Evolutionary conservation across 495 filamentous ascomycete genomes (phyloP).

Genomic region (Rhypophila decipiens): DNA sequence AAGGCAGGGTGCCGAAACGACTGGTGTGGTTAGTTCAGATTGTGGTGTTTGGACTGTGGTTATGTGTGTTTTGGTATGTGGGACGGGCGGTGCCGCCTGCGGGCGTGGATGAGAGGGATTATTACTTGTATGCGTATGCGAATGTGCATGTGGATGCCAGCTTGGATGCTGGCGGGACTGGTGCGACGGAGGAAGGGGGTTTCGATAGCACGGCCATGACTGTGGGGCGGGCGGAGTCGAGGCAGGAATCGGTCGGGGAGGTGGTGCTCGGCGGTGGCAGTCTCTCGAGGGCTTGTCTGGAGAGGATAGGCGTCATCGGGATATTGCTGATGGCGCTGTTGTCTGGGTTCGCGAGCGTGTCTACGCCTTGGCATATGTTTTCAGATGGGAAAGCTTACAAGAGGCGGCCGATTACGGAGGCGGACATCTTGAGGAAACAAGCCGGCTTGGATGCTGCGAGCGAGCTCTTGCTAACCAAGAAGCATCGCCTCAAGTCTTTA

Average conservation of each 20-base stretch:
- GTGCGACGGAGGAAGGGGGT: constrained; percentile 1
- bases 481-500: constrained; percentile 57
- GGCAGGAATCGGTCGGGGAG: constrained; percentile 11
- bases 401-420: constrained; percentile 54
- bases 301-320: constrained; percentile 72
- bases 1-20: constrained; percentile 37
- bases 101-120: constrained; percentile 31
- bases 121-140: background rate
- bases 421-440: constrained; percentile 64
- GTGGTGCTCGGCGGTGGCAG: constrained; percentile 24
- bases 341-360: constrained; percentile 76
- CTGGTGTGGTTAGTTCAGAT: constrained; percentile 54
- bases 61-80: constrained; percentile 66
- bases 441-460: constrained; percentile 66
- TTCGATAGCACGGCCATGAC: constrained; percentile 23
- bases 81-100: constrained; percentile 57
- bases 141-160: background rate
- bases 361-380: constrained; percentile 75
- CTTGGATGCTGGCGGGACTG: constrained; percentile 1
- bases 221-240: constrained; percentile 19
- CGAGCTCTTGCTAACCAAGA: constrained; percentile 66
- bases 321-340: constrained; percentile 76
- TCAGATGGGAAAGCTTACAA: constrained; percentile 41
- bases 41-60: constrained; percentile 53
- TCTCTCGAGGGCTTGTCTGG: constrained; percentile 65